These are phyloP conservation scores for Chaetomium fimeti DNA, from an alignment of 495 filamentous ascomycete species.

Conservation along the genomic window DNA sequence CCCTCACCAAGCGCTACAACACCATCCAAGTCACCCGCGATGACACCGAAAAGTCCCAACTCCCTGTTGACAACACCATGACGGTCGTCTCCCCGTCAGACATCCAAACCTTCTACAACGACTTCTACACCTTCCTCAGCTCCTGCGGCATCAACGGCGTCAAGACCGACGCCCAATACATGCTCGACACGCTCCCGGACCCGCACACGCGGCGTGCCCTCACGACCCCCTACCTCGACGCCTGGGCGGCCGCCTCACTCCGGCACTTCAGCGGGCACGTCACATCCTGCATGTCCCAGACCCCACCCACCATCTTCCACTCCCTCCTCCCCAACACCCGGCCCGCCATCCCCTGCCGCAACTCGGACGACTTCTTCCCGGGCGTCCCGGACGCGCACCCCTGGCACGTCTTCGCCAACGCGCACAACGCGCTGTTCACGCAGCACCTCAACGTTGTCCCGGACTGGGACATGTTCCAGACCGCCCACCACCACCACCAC, in stretches of 20 bases:
- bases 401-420: slow-evolving; percentile 94
- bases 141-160: slow-evolving; percentile 72
- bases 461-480: slow-evolving; percentile 99
- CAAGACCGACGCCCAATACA: slow-evolving; percentile 89
- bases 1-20: slow-evolving; percentile 74
- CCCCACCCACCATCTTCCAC: slow-evolving; percentile 80
- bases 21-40: slow-evolving; percentile 61
- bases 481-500: slow-evolving; percentile 68
- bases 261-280: slow-evolving; percentile 72
- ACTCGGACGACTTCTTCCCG: slow-evolving; percentile 94
- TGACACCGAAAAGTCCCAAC: slow-evolving; percentile 51
- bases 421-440: slow-evolving; percentile 84
- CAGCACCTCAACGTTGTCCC: slow-evolving; percentile 58
- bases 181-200: slow-evolving; percentile 70
- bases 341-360: slow-evolving; percentile 69
- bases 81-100: slow-evolving; percentile 72
- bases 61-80: slow-evolving; percentile 60
- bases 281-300: slow-evolving; percentile 91
- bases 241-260: slow-evolving; percentile 75
- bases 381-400: slow-evolving; percentile 66
- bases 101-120: slow-evolving; percentile 72
- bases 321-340: slow-evolving; percentile 66
- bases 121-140: slow-evolving; percentile 82
- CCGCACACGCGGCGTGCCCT: slow-evolving; percentile 66
- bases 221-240: slow-evolving; percentile 74